Evolutionary conservation across 78 protist genomes (phyloP).

Genomic region (Salpingoeca rosetta): DNA sequence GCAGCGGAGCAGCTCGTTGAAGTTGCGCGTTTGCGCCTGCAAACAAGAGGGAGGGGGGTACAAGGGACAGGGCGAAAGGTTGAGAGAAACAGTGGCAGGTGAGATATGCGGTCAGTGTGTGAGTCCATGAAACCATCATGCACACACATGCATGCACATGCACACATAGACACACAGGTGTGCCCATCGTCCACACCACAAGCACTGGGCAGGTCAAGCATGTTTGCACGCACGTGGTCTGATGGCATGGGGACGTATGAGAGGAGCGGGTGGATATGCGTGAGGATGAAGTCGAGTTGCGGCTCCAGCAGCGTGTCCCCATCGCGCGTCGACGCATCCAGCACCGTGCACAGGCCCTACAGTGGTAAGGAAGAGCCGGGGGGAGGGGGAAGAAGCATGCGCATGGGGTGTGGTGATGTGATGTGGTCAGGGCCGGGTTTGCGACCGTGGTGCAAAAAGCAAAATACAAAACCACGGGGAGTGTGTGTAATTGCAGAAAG

Average conservation of each 20-base stretch:
- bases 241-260: background rate
- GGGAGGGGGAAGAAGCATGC: background rate
- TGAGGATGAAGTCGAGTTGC: background rate
- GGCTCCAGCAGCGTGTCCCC: background rate
- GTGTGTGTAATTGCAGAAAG: too few species aligned
- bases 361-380: too few species aligned
- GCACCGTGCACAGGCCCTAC: background rate
- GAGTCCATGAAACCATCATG: slow-evolving; percentile 17
- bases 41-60: slow-evolving; percentile 12
- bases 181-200: too few species aligned
- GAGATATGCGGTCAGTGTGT: background rate
- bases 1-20: slow-evolving; percentile 61
- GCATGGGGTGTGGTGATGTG: background rate
- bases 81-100: slow-evolving; percentile 16
- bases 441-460: too few species aligned
- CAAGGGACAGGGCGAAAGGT: slow-evolving; percentile 36
- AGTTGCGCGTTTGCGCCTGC: slow-evolving; percentile 28
- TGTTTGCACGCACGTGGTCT: too few species aligned
- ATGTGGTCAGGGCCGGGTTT: too few species aligned
- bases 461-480: too few species aligned
- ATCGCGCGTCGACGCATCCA: background rate
- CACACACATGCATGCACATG: too few species aligned
- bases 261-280: background rate
- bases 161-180: background rate
- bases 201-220: too few species aligned